A percentile compares a stretch with the other conserved stretches of the same genome.
These are phyloP conservation scores for Geranomyces michiganensis DNA, from an alignment of 192 early-diverging fungal species.

Conservation along the genomic window DNA sequence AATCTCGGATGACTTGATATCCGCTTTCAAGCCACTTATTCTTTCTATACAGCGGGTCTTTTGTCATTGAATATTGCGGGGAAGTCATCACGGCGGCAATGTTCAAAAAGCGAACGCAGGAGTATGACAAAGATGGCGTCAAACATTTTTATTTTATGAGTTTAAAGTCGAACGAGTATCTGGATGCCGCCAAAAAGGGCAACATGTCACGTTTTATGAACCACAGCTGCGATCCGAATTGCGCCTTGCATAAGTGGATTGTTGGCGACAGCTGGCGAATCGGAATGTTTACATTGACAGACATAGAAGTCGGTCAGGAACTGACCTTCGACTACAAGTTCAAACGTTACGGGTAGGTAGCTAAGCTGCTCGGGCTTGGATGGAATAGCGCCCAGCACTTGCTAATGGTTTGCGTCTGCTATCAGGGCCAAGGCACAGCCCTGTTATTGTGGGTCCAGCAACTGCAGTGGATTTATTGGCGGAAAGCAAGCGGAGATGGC, in stretches of 20 bases:
- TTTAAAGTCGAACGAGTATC: slow-evolving; percentile 88
- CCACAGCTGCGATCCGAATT: slow-evolving; percentile 96
- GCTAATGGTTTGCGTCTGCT: neutral
- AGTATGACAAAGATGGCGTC: slow-evolving; percentile 78
- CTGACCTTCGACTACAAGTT: slow-evolving; percentile 99
- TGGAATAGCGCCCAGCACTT: neutral
- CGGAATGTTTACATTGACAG: slow-evolving; percentile 89
- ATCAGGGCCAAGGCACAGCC: slow-evolving; percentile 80
- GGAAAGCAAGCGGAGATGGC: slow-evolving; percentile 65
- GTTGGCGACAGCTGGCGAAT: slow-evolving; percentile 86
- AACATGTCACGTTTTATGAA: slow-evolving; percentile 97
- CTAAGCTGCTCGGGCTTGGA: neutral
- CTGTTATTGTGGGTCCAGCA: slow-evolving; percentile 88
- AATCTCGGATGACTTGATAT: neutral
- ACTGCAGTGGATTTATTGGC: slow-evolving; percentile 91
- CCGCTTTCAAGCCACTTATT: neutral
- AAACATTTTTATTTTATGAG: slow-evolving; percentile 99
- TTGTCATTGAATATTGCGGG: slow-evolving; percentile 98
- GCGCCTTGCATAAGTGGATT: slow-evolving; percentile 95
- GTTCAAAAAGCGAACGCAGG: slow-evolving; percentile 80
- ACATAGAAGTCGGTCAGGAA: slow-evolving; percentile 80
- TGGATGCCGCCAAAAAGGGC: slow-evolving; percentile 93
- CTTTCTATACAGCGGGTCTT: slow-evolving; percentile 61
- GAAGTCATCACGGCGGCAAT: slow-evolving; percentile 85
- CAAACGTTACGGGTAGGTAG: slow-evolving; percentile 80